These are phyloP conservation scores for Moesziomyces sp. DNA, from an alignment of 1,284 basidiomycete genomes.

Conservation along the genomic window DNA sequence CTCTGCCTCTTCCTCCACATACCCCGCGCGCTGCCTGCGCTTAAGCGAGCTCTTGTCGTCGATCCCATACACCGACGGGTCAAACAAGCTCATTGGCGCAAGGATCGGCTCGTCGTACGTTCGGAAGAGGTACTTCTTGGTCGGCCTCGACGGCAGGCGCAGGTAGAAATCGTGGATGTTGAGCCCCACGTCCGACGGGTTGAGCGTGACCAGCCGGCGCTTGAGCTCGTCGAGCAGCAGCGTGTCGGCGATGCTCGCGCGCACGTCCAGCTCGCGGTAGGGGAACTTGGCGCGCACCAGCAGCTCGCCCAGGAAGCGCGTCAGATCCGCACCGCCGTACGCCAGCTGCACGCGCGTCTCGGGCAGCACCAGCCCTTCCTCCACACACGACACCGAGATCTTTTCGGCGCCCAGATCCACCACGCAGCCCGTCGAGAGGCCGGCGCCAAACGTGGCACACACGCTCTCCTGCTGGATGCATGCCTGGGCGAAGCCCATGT, in stretches of 20 bases:
- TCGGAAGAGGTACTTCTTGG: slow-evolving; percentile 87
- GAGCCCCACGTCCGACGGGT: slow-evolving; percentile 63
- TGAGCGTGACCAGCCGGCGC: slow-evolving; percentile 61
- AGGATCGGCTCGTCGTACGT: slow-evolving; percentile 96
- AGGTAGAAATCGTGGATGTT: slow-evolving; percentile 78
- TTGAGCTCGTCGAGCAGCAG: slow-evolving; percentile 62
- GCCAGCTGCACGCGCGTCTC: slow-evolving; percentile 88
- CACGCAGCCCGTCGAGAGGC: slow-evolving; percentile 91
- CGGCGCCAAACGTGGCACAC: slow-evolving; percentile 93
- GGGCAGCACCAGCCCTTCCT: slow-evolving; percentile 87
- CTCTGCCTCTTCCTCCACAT: slow-evolving; percentile 46
- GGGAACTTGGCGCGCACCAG: slow-evolving; percentile 86
- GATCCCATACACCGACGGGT: slow-evolving; percentile 89
- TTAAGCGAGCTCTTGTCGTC: slow-evolving; percentile 74
- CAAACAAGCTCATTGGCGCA: slow-evolving; percentile 91
- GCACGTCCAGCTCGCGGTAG: slow-evolving; percentile 79
- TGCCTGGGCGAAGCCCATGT: slow-evolving; percentile 74
- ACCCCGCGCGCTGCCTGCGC: slow-evolving; percentile 17
- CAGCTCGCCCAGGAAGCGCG: slow-evolving; percentile 84
- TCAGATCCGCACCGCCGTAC: slow-evolving; percentile 93
- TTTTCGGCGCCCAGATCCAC: slow-evolving; percentile 90
- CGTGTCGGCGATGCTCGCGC: slow-evolving; percentile 51
- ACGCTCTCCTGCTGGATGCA: slow-evolving; percentile 74
- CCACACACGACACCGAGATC: slow-evolving; percentile 90
- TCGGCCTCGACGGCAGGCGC: slow-evolving; percentile 78